Evolutionary conservation across 202 grass and related monocot genomes (phyloP).

Genomic region (Panicum hallii): DNA sequence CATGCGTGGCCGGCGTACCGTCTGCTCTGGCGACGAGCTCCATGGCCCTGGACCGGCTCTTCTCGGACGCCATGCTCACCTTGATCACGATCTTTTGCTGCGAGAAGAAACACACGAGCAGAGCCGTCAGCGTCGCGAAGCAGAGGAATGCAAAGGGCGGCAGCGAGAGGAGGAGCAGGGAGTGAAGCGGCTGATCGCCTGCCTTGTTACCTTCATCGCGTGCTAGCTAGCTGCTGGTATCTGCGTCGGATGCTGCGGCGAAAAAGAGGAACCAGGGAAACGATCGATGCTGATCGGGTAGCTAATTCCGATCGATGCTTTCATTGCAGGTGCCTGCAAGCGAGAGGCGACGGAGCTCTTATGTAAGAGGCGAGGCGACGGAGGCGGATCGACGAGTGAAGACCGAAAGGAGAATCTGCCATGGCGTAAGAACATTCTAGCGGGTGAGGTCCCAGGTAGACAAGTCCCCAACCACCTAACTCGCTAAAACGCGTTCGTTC

Average conservation of each 20-base stretch:
- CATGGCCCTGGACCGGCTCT: constrained; percentile 30
- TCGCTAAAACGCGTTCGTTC: not conserved
- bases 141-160: not conserved
- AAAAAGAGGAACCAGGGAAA: not conserved
- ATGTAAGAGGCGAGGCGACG: not conserved
- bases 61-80: not conserved
- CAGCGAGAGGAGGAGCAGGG: not conserved
- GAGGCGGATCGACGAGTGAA: not conserved
- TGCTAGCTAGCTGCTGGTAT: not conserved
- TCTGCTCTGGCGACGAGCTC: not conserved
- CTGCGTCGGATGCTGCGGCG: not conserved
- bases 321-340: no score
- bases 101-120: not conserved
- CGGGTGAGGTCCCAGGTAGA: not conserved
- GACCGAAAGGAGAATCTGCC: not conserved
- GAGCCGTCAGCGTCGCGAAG: not conserved
- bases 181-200: not conserved
- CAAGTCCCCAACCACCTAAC: not conserved
- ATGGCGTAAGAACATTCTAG: constrained; percentile 9
- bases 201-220: not conserved
- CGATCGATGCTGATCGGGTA: no score
- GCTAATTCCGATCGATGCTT: no score
- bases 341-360: no score
- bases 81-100: constrained; percentile 43
- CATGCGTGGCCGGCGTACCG: not conserved